Evolutionary conservation across 306 rosid genomes (phyloP).

Genomic region (Quercus glauca): DNA sequence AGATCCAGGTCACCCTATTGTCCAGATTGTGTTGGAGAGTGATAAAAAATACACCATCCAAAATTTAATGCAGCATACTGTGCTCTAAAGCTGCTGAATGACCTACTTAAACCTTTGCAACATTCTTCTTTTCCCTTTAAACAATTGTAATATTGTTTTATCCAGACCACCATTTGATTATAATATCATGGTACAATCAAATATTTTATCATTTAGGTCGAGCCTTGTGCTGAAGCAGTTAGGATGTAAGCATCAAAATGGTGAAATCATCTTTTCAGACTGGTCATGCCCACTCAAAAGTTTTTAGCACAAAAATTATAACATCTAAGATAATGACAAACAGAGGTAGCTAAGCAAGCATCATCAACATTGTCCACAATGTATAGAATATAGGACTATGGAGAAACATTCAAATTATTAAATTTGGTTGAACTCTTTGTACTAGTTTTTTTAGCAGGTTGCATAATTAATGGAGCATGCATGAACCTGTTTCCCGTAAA

Average conservation of each 20-base stretch:
- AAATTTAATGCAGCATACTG: background rate
- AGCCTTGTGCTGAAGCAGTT: conserved; percentile 49
- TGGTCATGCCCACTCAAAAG: conserved; percentile 33
- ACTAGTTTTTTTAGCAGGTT: conserved; percentile 3
- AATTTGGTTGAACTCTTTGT: conserved; percentile 3
- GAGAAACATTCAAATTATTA: conserved; percentile 5
- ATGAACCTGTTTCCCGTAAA: conserved; percentile 21
- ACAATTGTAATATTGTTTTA: conserved; percentile 26
- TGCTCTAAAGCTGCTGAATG: background rate
- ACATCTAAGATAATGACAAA: conserved; percentile 40
- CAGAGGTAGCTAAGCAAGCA: conserved; percentile 29
- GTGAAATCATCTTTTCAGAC: conserved; percentile 40
- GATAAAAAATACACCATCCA: background rate
- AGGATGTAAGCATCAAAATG: conserved; percentile 48
- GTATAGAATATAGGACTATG: conserved; percentile 14
- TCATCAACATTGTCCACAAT: conserved; percentile 23
- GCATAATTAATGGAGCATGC: conserved; percentile 17
- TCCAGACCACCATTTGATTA: background rate
- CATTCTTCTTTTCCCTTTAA: conserved; percentile 18
- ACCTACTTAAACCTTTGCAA: conserved; percentile 17
- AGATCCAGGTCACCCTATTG: background rate
- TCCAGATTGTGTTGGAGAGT: background rate
- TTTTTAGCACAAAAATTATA: conserved; percentile 16
- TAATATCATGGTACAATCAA: conserved; percentile 23
- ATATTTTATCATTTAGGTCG: conserved; percentile 32